Evolutionary conservation across 2,329 filamentous ascomycete genomes (phyloP), one percentile per base, ranked within the genome.

Genomic region (Phaeoacremonium minimum): DNA sequence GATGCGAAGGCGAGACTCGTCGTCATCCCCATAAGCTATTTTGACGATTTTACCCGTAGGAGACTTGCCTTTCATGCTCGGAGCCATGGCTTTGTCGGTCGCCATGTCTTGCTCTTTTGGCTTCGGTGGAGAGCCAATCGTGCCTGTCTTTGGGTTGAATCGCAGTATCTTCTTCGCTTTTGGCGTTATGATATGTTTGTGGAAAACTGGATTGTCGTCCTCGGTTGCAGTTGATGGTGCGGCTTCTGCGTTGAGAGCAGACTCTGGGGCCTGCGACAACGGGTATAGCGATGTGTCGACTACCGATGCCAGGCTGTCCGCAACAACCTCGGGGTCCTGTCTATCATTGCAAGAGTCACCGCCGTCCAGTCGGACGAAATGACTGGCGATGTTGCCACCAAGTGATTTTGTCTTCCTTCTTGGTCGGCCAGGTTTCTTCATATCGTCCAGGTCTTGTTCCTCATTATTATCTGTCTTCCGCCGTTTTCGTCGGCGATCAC

Each of bases 121-220:
- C 32, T 69, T 74, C 1, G 78, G 78, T 0, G 80, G 76, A 5
- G 77, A 77, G 4, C 77, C 76, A 33, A 82, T 70, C 3, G 77
- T 83, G 5, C 78, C 77, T 2, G 77, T 82, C 42, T 69, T 75
- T 2, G 67, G 65, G 42, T 83, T 80, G 47, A 80, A 67, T 42
- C 63, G 70, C 15, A 82, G 54, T 1, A 82, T 46, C 44, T 73
- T 80, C 30, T 62, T 67, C 1, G 67, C 60, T 31, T 36, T 30
- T 31, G 44, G 38, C n/a, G 31, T n/a, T 36, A 20, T 34, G n/a
- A n/a, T n/a, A n/a, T n/a, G n/a, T n/a, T n/a, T n/a, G n/a, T n/a
- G n/a, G n/a, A n/a, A n/a, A n/a, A n/a, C n/a, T n/a, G n/a, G n/a
- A n/a, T n/a, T n/a, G n/a, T n/a, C n/a, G n/a, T n/a, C n/a, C n/a